Evolutionary conservation across 176 grass and related monocot species (phyloP), one percentile per base, ranked within the genome.

Genomic region (Ensete ventricosum): DNA sequence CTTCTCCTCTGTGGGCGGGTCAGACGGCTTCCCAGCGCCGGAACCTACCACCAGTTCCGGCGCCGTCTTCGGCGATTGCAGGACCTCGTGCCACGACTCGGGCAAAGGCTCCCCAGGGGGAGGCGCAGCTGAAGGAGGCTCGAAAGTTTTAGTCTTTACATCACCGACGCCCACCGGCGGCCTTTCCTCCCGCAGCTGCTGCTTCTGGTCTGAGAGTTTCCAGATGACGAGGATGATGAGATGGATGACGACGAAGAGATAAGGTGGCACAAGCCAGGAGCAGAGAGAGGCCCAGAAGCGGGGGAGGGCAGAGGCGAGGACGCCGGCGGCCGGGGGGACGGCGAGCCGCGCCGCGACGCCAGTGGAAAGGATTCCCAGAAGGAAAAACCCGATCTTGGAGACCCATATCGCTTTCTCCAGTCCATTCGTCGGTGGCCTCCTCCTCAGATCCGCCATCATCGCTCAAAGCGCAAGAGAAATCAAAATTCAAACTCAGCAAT

Each of bases 141-240:
- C 74, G 0, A 27, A 76, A 2, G 78, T 2, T 9, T 60, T 20
- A 1, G 54, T 53, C 75, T 81, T 79, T 0, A 79, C 11, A 0
- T 74, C 12, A 11, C 26, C 24, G 3, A 64, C 67, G 0, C 29
- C 68, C 54, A 72, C 83, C 0, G 75, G 78, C 60, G 60, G 21
- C 20, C 1, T 34, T 14, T 29, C 64, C 50, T 88, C 80, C 81
- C 72, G 74, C 80, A 77, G 73, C n/a, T 65, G 73, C 57, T 87
- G 85, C 74, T 80, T 90, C 50, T 85, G 82, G 79, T 87, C 88
- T 75, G 93, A 93, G 77, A 98, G 95, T 82, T 93, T 94, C 90
- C 90, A 94, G 82, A 98, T 98, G 80, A 91, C 84, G 78, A 98
- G 78, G 75, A 98, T 91, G 88, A 98, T 98, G 80, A 98, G 79